These are phyloP conservation scores for Pachysolen tannophilus DNA, from an alignment of 805 yeast species.

Conservation along the genomic window DNA sequence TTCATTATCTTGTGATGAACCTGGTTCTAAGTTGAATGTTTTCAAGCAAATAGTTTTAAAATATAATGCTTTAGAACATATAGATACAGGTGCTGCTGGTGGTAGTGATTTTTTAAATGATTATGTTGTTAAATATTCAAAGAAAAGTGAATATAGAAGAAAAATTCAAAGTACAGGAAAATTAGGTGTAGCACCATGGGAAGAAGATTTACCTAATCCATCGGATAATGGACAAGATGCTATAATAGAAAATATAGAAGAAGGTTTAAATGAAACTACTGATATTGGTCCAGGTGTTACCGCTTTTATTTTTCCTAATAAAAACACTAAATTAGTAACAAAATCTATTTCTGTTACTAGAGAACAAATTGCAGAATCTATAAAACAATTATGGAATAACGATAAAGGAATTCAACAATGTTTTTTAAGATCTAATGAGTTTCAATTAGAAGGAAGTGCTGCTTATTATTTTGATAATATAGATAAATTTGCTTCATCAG, in stretches of 20 bases:
- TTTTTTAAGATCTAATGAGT: slow-evolving; percentile 57
- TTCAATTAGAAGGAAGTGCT: slow-evolving; percentile 81
- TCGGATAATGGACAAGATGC: slow-evolving; percentile 7
- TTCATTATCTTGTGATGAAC: slow-evolving; percentile 55
- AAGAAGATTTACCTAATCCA: slow-evolving; percentile 7
- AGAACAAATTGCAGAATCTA: slow-evolving; percentile 62
- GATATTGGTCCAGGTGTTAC: slow-evolving; percentile 7
- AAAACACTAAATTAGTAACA: background rate
- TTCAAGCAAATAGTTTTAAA: slow-evolving; percentile 44
- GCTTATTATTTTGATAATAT: slow-evolving; percentile 73
- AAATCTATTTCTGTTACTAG: slow-evolving; percentile 20
- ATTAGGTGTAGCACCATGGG: slow-evolving; percentile 24
- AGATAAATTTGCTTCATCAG: slow-evolving; percentile 51
- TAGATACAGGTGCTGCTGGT: slow-evolving; percentile 62
- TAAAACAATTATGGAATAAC: slow-evolving; percentile 56
- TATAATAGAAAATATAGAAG: slow-evolving; percentile 9
- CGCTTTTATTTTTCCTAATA: background rate
- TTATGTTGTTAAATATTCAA: slow-evolving; percentile 55
- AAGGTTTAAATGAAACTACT: slow-evolving; percentile 11
- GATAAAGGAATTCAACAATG: slow-evolving; percentile 62
- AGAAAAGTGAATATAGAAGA: slow-evolving; percentile 43
- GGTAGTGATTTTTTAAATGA: slow-evolving; percentile 56
- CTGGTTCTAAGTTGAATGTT: slow-evolving; percentile 34
- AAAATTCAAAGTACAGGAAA: slow-evolving; percentile 47
- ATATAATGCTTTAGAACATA: slow-evolving; percentile 50